Evolutionary conservation across 2,329 filamentous ascomycete genomes (phyloP).

Genomic region (Daldinia sp.): DNA sequence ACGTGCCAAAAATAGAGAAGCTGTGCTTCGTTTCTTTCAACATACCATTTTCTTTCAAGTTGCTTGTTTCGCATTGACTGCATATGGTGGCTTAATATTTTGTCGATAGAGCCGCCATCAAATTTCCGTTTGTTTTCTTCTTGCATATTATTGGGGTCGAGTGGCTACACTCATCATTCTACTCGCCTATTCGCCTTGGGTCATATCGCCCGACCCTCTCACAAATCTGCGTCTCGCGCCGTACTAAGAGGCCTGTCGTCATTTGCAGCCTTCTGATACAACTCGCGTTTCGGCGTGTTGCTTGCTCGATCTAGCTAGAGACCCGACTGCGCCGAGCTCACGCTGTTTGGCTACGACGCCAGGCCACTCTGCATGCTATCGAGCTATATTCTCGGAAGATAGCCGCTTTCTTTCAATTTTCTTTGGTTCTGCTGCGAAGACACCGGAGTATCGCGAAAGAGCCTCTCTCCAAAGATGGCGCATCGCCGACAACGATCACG

Average conservation of each 20-base stretch:
- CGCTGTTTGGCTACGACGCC: constrained; percentile 15
- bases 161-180: constrained; percentile 20
- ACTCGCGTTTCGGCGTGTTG: constrained; percentile 44
- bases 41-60: constrained; percentile 21
- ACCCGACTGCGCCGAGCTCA: constrained; percentile 18
- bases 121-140: constrained; percentile 29
- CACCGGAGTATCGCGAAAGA: constrained; percentile 7
- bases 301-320: constrained; percentile 37
- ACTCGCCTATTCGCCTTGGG: constrained; percentile 20
- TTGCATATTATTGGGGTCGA: constrained; percentile 19
- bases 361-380: constrained; percentile 18
- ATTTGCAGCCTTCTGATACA: constrained; percentile 44
- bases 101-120: constrained; percentile 6
- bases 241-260: constrained; percentile 32
- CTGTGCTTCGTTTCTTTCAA: constrained; percentile 41
- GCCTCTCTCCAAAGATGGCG: constrained; percentile 30
- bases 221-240: constrained; percentile 26
- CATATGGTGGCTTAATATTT: constrained; percentile 19
- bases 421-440: constrained; percentile 5
- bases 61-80: constrained; percentile 37
- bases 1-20: constrained; percentile 37
- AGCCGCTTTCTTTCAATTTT: constrained; percentile 10
- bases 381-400: constrained; percentile 6
- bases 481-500: constrained; percentile 38
- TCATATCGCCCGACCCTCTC: constrained; percentile 27